phyloP scores from a whole-genome alignment of 2,329 filamentous ascomycete genomes.

The Aspergillus transmontanensis region DNA sequence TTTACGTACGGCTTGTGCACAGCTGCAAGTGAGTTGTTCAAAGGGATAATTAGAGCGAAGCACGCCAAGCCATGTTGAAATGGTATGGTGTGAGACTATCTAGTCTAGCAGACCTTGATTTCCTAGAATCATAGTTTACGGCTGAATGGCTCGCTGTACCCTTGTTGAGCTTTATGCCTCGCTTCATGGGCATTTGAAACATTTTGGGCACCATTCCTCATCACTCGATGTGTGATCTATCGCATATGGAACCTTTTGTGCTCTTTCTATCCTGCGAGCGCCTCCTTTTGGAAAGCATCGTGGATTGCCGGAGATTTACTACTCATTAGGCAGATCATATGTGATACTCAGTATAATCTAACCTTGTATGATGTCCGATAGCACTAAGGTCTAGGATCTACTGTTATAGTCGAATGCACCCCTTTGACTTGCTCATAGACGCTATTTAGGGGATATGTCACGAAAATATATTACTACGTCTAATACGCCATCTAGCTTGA shows the following conservation, averaged over 20 bases:
- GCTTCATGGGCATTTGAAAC: neutral
- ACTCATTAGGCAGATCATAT: neutral
- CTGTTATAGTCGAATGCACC: neutral
- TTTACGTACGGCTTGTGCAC: neutral
- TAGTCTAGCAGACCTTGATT: neutral
- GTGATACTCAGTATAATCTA: neutral
- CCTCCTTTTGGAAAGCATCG: neutral
- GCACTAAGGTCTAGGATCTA: neutral
- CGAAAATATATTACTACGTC: neutral
- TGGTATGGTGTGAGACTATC: neutral
- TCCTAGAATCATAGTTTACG: neutral
- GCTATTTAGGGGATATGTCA: neutral
- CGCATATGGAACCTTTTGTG: neutral
- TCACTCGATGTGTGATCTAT: neutral
- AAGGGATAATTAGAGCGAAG: neutral
- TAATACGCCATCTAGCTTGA: neutral
- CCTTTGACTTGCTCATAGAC: neutral
- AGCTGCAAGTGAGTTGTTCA: slow-evolving; percentile 9
- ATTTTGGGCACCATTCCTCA: slow-evolving; percentile 3
- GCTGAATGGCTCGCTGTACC: neutral
- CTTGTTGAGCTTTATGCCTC: slow-evolving; percentile 2
- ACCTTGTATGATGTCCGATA: neutral
- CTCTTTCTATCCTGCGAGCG: neutral
- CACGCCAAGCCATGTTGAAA: neutral
- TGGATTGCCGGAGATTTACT: no score